Evolutionary conservation across 192 early-diverging fungal species (phyloP).

Genomic region (Geranomyces variabilis): DNA sequence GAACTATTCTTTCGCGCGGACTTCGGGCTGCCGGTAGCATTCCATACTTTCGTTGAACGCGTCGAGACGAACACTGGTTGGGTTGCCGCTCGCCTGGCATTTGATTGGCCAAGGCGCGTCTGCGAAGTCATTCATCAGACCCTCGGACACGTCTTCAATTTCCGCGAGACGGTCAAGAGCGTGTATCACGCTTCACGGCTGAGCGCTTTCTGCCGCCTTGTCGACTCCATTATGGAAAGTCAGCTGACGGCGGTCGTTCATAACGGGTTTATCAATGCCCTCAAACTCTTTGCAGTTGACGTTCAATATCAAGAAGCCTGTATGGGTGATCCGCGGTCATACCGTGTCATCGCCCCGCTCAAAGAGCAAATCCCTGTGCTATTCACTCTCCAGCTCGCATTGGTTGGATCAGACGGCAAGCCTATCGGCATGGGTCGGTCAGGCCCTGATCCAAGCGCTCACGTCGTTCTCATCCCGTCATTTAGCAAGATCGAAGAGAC

Average conservation of each 20-base stretch:
- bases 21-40: constrained; percentile 25
- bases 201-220: constrained; percentile 31
- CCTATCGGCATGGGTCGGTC: background rate
- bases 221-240: constrained; percentile 36
- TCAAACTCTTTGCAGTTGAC: constrained; percentile 28
- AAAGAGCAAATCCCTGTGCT: background rate
- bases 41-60: constrained; percentile 26
- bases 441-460: background rate
- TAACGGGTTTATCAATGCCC: constrained; percentile 20
- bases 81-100: constrained; percentile 22
- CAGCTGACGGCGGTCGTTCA: constrained; percentile 36
- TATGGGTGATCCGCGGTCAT: background rate
- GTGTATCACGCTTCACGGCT: constrained; percentile 28
- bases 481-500: background rate
- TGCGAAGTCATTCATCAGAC: constrained; percentile 20
- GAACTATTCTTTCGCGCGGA: constrained; percentile 31
- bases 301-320: constrained; percentile 7
- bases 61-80: constrained; percentile 11
- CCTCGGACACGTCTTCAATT: constrained; percentile 38
- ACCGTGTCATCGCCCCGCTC: background rate
- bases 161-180: constrained; percentile 28
- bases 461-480: background rate
- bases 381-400: constrained; percentile 5
- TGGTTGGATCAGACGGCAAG: background rate
- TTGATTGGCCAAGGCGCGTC: constrained; percentile 33